These are phyloP conservation scores for Mariannaea sp. DNA, from an alignment of 2,329 filamentous ascomycete species.

Conservation along the genomic window DNA sequence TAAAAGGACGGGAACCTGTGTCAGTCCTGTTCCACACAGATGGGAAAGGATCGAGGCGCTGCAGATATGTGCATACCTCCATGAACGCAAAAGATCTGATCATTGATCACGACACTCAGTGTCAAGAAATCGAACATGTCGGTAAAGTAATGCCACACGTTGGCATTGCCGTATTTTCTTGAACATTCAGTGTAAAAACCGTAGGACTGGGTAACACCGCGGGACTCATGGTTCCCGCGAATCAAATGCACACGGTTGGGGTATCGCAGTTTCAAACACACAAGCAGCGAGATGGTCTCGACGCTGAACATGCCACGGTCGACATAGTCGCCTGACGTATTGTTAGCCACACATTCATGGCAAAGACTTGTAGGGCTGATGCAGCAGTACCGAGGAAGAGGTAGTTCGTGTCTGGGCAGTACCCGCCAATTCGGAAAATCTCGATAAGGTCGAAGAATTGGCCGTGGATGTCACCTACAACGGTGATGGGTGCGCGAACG, in stretches of 20 bases:
- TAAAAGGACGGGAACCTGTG: slow-evolving; percentile 39
- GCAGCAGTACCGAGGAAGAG: slow-evolving; percentile 78
- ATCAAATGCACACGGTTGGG: slow-evolving; percentile 95
- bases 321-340: slow-evolving; percentile 82
- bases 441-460: slow-evolving; percentile 99
- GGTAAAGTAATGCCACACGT: slow-evolving; percentile 99
- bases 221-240: slow-evolving; percentile 95
- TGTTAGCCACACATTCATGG: slow-evolving; percentile 15
- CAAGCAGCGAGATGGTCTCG: slow-evolving; percentile 95
- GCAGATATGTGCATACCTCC: slow-evolving; percentile 60
- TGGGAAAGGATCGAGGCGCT: slow-evolving; percentile 17
- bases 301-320: slow-evolving; percentile 98
- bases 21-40: slow-evolving; percentile 8
- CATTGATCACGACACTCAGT: slow-evolving; percentile 94
- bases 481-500: slow-evolving; percentile 91
- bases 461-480: slow-evolving; percentile 97
- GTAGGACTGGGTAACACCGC: slow-evolving; percentile 97
- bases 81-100: slow-evolving; percentile 99
- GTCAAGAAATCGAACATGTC: slow-evolving; percentile 99
- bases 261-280: slow-evolving; percentile 96
- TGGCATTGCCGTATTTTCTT: slow-evolving; percentile 97
- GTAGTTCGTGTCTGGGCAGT: slow-evolving; percentile 97
- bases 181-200: slow-evolving; percentile 99
- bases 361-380: not conserved
- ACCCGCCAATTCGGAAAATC: slow-evolving; percentile 98